These are phyloP conservation scores for Chlorella sp. DNA, from an alignment of 139 green algal species.

Conservation along the genomic window DNA sequence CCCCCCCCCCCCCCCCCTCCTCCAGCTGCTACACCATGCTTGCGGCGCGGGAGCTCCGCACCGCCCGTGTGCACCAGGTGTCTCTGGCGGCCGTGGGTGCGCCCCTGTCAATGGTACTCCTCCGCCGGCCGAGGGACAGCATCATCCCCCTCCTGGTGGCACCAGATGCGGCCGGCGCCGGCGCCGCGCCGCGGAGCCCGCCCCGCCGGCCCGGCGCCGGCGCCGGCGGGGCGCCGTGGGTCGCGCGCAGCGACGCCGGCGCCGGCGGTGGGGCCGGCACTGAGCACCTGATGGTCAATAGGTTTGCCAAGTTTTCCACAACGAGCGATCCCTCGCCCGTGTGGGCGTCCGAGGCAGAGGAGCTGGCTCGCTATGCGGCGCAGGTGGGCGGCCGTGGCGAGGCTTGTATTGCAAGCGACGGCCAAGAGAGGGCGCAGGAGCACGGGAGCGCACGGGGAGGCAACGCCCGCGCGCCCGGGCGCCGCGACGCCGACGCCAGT, in stretches of 20 bases:
- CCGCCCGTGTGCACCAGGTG: slow-evolving; percentile 51
- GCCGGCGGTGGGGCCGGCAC: no score
- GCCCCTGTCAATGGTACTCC: slow-evolving; percentile 52
- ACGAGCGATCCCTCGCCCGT: slow-evolving; percentile 49
- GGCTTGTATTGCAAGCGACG: background rate
- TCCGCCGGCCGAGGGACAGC: slow-evolving; percentile 44
- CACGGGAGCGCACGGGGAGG: no score
- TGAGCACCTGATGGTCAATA: no score
- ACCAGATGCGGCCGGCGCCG: no score
- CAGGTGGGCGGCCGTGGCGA: background rate
- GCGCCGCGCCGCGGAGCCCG: no score
- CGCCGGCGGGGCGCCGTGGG: no score
- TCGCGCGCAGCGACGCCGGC: background rate
- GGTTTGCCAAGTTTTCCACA: slow-evolving; percentile 80
- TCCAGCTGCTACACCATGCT: slow-evolving; percentile 57
- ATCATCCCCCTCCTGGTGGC: slow-evolving; percentile 59
- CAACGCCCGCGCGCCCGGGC: no score
- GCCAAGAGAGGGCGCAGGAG: no score
- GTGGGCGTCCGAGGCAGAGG: slow-evolving; percentile 50
- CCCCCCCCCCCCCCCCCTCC: background rate
- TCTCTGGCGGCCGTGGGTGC: slow-evolving; percentile 26
- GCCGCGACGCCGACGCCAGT: no score
- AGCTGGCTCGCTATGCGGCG: slow-evolving; percentile 60
- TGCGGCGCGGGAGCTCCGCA: slow-evolving; percentile 72
- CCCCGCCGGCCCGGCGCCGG: background rate